A percentile compares a stretch with the other conserved stretches of the same genome.
Evolutionary conservation across 805 yeast genomes (phyloP).

Genomic region (Lachancea thermotolerans): DNA sequence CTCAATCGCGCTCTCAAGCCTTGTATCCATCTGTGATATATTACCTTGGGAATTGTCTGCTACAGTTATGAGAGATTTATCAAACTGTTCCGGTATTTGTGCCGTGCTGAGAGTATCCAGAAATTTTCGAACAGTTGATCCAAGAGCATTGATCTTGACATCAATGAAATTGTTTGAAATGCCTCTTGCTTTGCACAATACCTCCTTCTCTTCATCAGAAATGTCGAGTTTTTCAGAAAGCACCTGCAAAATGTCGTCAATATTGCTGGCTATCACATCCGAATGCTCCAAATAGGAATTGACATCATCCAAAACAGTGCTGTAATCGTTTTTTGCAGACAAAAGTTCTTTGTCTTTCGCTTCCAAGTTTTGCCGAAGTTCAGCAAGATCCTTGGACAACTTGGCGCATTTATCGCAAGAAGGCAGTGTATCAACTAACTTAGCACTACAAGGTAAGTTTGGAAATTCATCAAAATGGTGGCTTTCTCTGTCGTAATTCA

Average conservation of each 20-base stretch:
- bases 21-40: constrained; percentile 15
- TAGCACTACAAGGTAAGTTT: constrained; percentile 19
- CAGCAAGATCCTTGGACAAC: constrained; percentile 21
- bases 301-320: constrained; percentile 22
- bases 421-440: constrained; percentile 16
- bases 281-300: constrained; percentile 27
- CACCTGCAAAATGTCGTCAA: constrained; percentile 18
- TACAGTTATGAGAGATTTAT: neutral
- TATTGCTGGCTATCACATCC: constrained; percentile 19
- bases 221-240: constrained; percentile 14
- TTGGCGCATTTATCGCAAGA: constrained; percentile 9
- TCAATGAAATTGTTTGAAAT: constrained; percentile 22
- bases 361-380: constrained; percentile 14
- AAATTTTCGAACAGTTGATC: constrained; percentile 14
- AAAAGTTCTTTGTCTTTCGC: constrained; percentile 14
- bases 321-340: constrained; percentile 21
- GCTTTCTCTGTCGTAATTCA: constrained; percentile 7
- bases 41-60: neutral
- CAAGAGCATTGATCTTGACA: constrained; percentile 26
- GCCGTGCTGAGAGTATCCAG: neutral
- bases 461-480: neutral
- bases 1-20: constrained; percentile 24
- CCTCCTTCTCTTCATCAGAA: constrained; percentile 21
- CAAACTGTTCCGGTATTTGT: neutral
- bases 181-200: constrained; percentile 16